phyloP scores from a whole-genome alignment of 2,329 filamentous ascomycete species.

The Apiospora pterosperma region DNA sequence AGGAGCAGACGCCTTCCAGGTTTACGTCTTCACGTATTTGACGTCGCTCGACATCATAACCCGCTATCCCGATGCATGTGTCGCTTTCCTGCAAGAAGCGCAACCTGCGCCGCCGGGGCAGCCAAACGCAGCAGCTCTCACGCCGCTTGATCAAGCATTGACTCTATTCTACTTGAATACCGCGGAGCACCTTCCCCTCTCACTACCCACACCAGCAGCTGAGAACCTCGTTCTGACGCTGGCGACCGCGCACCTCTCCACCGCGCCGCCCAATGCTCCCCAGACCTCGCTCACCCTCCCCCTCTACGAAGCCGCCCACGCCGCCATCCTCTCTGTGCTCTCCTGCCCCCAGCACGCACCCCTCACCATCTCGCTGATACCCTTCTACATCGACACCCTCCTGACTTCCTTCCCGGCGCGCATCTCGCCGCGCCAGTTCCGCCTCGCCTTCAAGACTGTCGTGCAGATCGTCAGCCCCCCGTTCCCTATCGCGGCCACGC shows the following conservation, averaged over 20 bases:
- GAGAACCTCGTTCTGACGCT: constrained; percentile 73
- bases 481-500: constrained; percentile 66
- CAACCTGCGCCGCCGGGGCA: constrained; percentile 41
- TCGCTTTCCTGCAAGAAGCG: constrained; percentile 64
- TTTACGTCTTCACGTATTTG: constrained; percentile 80
- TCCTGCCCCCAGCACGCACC: constrained; percentile 74
- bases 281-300: constrained; percentile 45
- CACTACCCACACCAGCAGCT: constrained; percentile 62
- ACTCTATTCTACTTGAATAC: constrained; percentile 87
- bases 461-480: constrained; percentile 80
- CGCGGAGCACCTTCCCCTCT: constrained; percentile 76
- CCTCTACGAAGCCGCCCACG: constrained; percentile 87
- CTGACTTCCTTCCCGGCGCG: constrained; percentile 76
- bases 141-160: constrained; percentile 62
- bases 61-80: constrained; percentile 62
- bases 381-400: constrained; percentile 79
- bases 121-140: constrained; percentile 57
- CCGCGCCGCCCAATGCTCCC: constrained; percentile 20
- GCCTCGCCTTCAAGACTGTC: constrained; percentile 81
- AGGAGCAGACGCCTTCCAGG: constrained; percentile 72
- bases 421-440: constrained; percentile 81
- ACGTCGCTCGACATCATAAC: constrained; percentile 78
- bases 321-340: constrained; percentile 74
- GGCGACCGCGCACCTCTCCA: constrained; percentile 68
- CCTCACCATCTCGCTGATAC: constrained; percentile 68